Percentiles rank a stretch among this genome's conserved stretches.
These are phyloP conservation scores for Dionaea muscipula DNA, from an alignment of 179 eudicot species.

Conservation along the genomic window DNA sequence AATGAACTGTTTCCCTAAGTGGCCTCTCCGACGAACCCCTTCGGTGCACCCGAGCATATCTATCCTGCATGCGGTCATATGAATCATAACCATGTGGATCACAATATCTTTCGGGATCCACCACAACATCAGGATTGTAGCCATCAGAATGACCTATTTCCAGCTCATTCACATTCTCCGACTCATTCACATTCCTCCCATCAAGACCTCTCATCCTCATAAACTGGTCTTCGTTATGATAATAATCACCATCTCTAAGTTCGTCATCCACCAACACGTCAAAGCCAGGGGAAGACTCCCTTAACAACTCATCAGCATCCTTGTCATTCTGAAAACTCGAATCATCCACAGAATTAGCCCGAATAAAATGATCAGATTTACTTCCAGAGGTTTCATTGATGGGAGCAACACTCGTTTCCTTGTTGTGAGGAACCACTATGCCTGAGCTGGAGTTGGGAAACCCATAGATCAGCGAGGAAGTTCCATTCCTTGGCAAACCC, in stretches of 20 bases:
- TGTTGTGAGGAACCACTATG: conserved; percentile 29
- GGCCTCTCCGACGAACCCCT: conserved; percentile 44
- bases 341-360: conserved; percentile 31
- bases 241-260: conserved; percentile 46
- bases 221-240: conserved; percentile 48
- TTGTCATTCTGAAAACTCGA: conserved; percentile 29
- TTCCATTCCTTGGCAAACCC: conserved; percentile 23
- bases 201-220: conserved; percentile 38
- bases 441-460: conserved; percentile 14
- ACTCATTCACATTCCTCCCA: conserved; percentile 34
- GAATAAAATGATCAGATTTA: conserved; percentile 30
- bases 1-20: conserved; percentile 19
- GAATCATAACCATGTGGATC: conserved; percentile 44
- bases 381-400: conserved; percentile 29
- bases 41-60: conserved; percentile 40
- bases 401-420: conserved; percentile 19
- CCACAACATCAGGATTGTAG: conserved; percentile 27
- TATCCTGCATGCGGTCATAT: conserved; percentile 36
- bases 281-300: conserved; percentile 94
- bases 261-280: conserved; percentile 93
- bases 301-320: conserved; percentile 59
- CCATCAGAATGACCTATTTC: conserved; percentile 33
- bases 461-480: conserved; percentile 19
- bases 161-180: conserved; percentile 33
- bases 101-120: conserved; percentile 35